Conservation (phyloP, 768 basidiomycete species). For the Pleurotus platypus region DNA sequence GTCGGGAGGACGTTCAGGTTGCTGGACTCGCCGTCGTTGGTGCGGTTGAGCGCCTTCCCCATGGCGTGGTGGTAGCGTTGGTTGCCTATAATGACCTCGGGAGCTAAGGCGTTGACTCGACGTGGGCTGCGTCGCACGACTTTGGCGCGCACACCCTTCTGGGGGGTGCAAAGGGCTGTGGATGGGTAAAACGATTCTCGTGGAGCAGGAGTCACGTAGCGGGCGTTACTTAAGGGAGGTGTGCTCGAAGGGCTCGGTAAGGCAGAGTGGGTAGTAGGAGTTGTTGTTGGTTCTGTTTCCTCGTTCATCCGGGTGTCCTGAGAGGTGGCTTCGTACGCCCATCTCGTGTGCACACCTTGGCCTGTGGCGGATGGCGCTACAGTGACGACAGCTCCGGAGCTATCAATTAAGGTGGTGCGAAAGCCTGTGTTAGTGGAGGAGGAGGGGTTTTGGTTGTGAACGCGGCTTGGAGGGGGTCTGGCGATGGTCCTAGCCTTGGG, state of each 20-base stretch:
- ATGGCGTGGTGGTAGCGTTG: background rate
- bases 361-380: slow-evolving; percentile 9
- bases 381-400: background rate
- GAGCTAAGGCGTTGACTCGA: background rate
- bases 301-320: background rate
- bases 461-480: too few species aligned
- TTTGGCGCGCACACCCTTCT: background rate
- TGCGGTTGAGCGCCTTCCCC: background rate
- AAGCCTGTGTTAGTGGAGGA: background rate
- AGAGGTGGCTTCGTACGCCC: background rate
- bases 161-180: slow-evolving; percentile 8
- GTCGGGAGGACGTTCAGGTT: background rate
- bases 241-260: background rate
- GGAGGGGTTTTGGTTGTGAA: background rate
- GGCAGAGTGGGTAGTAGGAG: background rate
- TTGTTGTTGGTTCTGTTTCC: background rate
- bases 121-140: background rate
- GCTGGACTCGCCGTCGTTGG: background rate
- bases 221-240: background rate
- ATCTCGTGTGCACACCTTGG: slow-evolving; percentile 9
- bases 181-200: background rate
- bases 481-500: too few species aligned
- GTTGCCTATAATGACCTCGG: background rate
- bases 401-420: background rate
- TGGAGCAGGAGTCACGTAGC: slow-evolving; percentile 7